Conservation (phyloP, 768 basidiomycete species). For the Russula sp. region DNA sequence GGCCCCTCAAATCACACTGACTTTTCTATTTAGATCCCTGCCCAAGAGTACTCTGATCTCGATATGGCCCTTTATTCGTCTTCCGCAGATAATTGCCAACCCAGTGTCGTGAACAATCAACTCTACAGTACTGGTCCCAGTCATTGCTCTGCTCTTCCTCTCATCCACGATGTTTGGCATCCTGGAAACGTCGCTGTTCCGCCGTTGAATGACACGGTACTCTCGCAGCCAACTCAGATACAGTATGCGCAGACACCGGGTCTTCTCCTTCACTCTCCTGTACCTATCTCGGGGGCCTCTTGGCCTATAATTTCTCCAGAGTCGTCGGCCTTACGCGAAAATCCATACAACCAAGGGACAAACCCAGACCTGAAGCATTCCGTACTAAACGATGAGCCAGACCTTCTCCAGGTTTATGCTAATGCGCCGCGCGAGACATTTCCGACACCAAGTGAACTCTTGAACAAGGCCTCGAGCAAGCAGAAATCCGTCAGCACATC, state of each 20-base stretch:
- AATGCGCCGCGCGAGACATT: conserved; percentile 40
- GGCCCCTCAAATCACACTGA: conserved; percentile 8
- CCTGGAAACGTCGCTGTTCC: conserved; percentile 11
- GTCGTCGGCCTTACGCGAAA: conserved; percentile 12
- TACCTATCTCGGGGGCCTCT: conserved; percentile 25
- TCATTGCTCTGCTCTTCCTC: conserved; percentile 16
- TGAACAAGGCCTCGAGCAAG: conserved; percentile 41
- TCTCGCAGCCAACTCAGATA: conserved; percentile 8
- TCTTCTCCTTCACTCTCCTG: conserved; percentile 27
- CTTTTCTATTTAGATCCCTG: conserved; percentile 16
- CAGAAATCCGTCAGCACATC: conserved; percentile 19
- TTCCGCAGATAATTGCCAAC: conserved; percentile 13
- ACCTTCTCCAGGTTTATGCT: conserved; percentile 30
- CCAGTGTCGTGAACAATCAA: background rate
- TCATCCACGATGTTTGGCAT: conserved; percentile 22
- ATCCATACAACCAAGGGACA: conserved; percentile 2
- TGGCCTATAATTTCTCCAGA: conserved; percentile 23
- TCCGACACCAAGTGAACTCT: conserved; percentile 63
- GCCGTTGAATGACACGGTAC: background rate
- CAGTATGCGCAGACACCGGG: conserved; percentile 18
- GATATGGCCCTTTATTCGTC: conserved; percentile 18
- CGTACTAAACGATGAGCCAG: conserved; percentile 5
- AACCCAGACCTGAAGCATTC: conserved; percentile 1
- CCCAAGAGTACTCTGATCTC: conserved; percentile 18
- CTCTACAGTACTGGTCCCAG: conserved; percentile 15